Evolutionary conservation across 2,329 filamentous ascomycete genomes (phyloP).

Genomic region (Fusarium newnesense): DNA sequence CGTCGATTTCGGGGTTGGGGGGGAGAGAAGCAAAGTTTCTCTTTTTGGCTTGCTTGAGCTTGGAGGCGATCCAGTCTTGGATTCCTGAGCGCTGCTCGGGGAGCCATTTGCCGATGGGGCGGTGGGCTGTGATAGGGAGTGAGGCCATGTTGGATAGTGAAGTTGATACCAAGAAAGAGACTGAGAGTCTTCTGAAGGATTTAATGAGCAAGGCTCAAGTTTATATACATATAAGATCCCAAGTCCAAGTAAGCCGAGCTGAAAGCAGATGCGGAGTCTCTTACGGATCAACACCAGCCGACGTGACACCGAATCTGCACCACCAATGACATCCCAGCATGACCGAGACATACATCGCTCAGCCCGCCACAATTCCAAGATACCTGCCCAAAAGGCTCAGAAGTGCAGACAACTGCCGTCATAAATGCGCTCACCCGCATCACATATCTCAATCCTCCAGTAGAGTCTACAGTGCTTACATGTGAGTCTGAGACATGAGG

Average conservation of each 20-base stretch:
- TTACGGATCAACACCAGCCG: background rate
- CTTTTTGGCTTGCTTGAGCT: background rate
- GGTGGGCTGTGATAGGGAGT: background rate
- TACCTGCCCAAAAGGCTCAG: background rate
- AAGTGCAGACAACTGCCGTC: background rate
- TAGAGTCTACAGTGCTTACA: background rate
- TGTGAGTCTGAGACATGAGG: background rate
- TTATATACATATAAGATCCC: no score
- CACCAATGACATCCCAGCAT: background rate
- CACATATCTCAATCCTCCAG: background rate
- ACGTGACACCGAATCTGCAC: background rate
- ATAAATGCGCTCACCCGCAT: background rate
- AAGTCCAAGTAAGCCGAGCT: fast-evolving
- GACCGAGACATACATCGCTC: background rate
- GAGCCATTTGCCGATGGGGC: background rate
- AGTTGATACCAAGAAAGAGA: no score
- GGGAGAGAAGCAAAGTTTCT: background rate
- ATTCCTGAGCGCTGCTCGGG: background rate
- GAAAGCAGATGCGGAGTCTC: background rate
- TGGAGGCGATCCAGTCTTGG: background rate
- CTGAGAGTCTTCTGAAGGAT: no score
- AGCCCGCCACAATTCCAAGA: background rate
- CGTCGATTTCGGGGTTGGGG: background rate
- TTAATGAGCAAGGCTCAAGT: no score
- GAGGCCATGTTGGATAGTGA: fast-evolving